These are phyloP conservation scores for Microascus cirrosus DNA, from an alignment of 2,329 filamentous ascomycete genomes.

Conservation along the genomic window DNA sequence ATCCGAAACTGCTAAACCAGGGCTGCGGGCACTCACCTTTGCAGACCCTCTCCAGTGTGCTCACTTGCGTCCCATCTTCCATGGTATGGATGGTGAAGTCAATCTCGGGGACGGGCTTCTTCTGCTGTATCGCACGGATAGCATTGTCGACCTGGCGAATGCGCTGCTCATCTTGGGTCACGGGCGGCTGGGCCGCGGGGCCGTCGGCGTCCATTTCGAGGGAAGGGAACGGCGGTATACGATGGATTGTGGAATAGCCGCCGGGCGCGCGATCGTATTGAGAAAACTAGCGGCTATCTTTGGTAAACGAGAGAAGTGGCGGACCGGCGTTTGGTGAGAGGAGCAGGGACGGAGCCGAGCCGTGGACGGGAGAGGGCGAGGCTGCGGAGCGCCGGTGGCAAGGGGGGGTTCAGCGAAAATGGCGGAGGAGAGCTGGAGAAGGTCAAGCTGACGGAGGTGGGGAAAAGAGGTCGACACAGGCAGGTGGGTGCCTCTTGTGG, in stretches of 20 bases:
- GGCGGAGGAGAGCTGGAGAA: slow-evolving; percentile 3
- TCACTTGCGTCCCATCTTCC: slow-evolving; percentile 95
- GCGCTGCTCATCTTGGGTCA: slow-evolving; percentile 31
- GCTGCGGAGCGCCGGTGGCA: not conserved
- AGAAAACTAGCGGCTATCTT: not conserved
- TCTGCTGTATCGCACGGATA: slow-evolving; percentile 82
- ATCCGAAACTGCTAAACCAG: not conserved
- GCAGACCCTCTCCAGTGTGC: slow-evolving; percentile 89
- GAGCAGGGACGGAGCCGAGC: not conserved
- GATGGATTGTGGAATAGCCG: not conserved
- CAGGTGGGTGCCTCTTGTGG: not conserved
- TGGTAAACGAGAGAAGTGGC: not conserved
- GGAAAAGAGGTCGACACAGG: slow-evolving; percentile 1
- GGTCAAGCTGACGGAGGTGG: slow-evolving; percentile 10
- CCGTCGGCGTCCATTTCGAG: slow-evolving; percentile 35
- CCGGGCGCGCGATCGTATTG: not conserved
- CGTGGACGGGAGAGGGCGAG: not conserved
- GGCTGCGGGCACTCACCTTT: slow-evolving; percentile 59
- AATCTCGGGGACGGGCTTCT: slow-evolving; percentile 93
- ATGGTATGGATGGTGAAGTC: slow-evolving; percentile 98
- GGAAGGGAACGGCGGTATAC: slow-evolving; percentile 4
- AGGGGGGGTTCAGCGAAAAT: not conserved
- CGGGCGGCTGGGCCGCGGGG: slow-evolving; percentile 18
- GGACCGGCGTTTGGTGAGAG: not conserved
- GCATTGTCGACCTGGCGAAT: slow-evolving; percentile 71